These are phyloP conservation scores for Hydrangea macrophylla DNA, from an alignment of 148 eudicot genomes.

Conservation along the genomic window DNA sequence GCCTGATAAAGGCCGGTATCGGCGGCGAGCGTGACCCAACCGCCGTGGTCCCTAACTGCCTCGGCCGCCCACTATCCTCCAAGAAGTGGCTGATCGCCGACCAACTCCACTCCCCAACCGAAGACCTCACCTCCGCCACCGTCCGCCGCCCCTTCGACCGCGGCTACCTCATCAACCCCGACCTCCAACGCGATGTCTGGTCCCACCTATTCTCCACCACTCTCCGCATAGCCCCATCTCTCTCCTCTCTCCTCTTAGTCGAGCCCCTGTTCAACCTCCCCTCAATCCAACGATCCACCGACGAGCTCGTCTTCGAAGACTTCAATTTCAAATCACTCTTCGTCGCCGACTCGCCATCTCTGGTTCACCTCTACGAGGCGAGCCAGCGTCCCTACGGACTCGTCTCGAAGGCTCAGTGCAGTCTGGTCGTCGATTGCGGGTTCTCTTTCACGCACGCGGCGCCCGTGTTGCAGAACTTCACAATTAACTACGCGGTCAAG, in stretches of 20 bases:
- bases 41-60: conserved; percentile 67
- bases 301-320: conserved; percentile 82
- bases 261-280: conserved; percentile 64
- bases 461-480: conserved; percentile 76
- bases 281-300: conserved; percentile 45
- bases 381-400: conserved; percentile 62
- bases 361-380: conserved; percentile 76
- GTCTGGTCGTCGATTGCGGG: conserved; percentile 89
- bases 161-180: conserved; percentile 80
- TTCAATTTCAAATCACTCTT: conserved; percentile 56
- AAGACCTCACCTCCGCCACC: conserved; percentile 78
- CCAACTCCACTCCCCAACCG: conserved; percentile 44
- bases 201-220: conserved; percentile 61
- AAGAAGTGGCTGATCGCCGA: conserved; percentile 56
- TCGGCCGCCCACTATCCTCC: conserved; percentile 51
- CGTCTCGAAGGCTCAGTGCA: conserved; percentile 57
- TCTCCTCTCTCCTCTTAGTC: conserved; percentile 63
- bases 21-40: conserved; percentile 82
- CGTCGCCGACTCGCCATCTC: conserved; percentile 56
- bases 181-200: conserved; percentile 80
- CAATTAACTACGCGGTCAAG: conserved; percentile 72
- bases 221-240: conserved; percentile 27
- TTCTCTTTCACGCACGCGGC: conserved; percentile 75
- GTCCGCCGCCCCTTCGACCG: conserved; percentile 88
- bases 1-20: conserved; percentile 70